Base-by-base conservation (phyloP, 306 rosid genomes). In the Cucurbita ficifolia region DNA sequence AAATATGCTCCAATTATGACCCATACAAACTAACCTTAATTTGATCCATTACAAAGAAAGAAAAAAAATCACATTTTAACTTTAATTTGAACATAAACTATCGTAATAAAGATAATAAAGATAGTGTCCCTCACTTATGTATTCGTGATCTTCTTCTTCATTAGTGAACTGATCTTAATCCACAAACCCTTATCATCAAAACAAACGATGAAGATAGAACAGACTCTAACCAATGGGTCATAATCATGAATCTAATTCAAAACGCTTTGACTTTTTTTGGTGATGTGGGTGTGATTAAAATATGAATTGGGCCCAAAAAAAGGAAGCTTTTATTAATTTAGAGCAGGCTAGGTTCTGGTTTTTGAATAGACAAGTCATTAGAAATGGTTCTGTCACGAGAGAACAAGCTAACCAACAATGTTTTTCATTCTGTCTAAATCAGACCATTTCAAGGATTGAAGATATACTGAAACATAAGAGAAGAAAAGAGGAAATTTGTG, bases 381-480 rank as follows among this genome's bases (percentile, higher is more conserved):
- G 40, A 67, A 67, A 19, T 21, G 40, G 39, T 1, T 67, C 40
- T 67, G 40, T 67, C 40, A 45, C 12, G 55, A 45, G 55, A 45
- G 73, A 68, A 68, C 73, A 68, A 68, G 56, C 55, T 21, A 21
- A 68, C 55, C 73, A 68, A 68, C 73, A 43, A 49, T 46, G 56
- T 68, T 68, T 68, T 46, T 64, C 35, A 64, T 68, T 22, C 21
- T 43, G 42, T 68, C 73, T 29, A 68, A 68, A 68, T 68, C 73
- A 68, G 1, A 22, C 73, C 71, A 64, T 64, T 38, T 10, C 29
- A n/a, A 22, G 4, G 13, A 22, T 22, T 11, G 62, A 51, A 51
- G 56, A 51, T 51, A 56, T 11, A 13, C 13, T 6, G 1, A 59
- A 59, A 58, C 64, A 58, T 14, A 59, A 33, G 3, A 33, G 12